Evolutionary conservation across 192 early-diverging fungal species (phyloP), one percentile per base, ranked within the genome.

Genomic region (Hyaloraphidium curvatum): DNA sequence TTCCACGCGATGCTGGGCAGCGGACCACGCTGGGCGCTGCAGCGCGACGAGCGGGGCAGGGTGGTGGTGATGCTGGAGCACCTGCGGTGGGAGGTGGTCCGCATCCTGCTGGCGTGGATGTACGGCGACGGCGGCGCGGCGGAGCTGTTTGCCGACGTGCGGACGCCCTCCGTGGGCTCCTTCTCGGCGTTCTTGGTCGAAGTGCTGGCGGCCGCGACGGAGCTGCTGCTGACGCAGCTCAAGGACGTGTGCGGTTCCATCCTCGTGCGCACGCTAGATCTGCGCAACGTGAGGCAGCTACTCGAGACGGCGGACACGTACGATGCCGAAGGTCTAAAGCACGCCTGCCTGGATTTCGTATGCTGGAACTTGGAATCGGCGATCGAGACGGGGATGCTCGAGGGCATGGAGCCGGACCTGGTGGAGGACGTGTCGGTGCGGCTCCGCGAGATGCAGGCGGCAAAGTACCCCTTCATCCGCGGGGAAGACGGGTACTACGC

Each of bases 131-230:
- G 60, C 56, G 62, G 64, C 16, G n/a, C n/a, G n/a, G 43, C 54
- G 14, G 55, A 55, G 9, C 25, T 78, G 16, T 70, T 75, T 52
- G 57, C 63, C 11, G 51, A 67, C 0, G 29, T 54, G 51, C 56
- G 58, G 30, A 60, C 62, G n/a, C 59, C 57, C 9, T 56, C 56
- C 1, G 58, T 75, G 56, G 57, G 65, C 16, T 63, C 67, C 1
- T 71, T 78, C 48, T 19, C 82, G 5, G 53, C 59, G 4, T 62
- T 74, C 27, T 58, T 82, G 16, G 52, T 74, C 19, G 66, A 75
- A 9, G 68, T 84, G 1, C 62, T 86, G 3, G 56, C 62, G 31
- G 71, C 66, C 33, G 76, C 84, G 0, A 72, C 82, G 40, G 84
- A 84, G 57, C 60, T 80, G 7, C 62, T 84, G 7, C 40, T 76